Evolutionary conservation across 768 basidiomycete genomes (phyloP), one percentile per base, ranked within the genome.

Genomic region (Rhizopogon rudus): DNA sequence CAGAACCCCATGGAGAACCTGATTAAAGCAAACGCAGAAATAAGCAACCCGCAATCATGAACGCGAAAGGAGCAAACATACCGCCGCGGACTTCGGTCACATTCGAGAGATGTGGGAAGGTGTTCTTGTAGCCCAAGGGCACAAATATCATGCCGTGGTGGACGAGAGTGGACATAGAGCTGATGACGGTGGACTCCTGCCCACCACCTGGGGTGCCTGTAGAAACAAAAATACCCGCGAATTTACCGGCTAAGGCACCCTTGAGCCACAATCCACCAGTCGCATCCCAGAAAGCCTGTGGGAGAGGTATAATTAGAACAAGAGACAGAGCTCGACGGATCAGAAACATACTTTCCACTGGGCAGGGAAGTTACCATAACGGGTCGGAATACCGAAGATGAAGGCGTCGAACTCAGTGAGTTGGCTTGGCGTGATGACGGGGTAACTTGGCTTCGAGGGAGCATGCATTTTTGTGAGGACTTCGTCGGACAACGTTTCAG

Each of bases 1-100:
- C 87, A 22, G 89, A 86, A 42, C 90, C 91, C 81, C 83, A 92
- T 20, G 90, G 81, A 14, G 86, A 86, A 13, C 87, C 87, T 85
- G 58, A 5, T 52, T 9, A 20, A 40, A 44, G 17, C 13, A 51
- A 58, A 13, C 14, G 31, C 31, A 33, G 31, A 50, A n/a, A 41
- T 54, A 40, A 50, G 51, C 48, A 37, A 44, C 52, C 1, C 2
- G 41, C 13, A 35, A 46, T 28, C 14, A 57, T 25, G 9, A 5
- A 44, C 16, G 16, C 29, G 16, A 42, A 42, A 25, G 48, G 51
- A 54, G 29, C 25, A 41, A 33, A 72, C 81, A 43, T 60, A 83
- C 85, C 86, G 55, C 86, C 86, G 51, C 79, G 82, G 22, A 76
- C 77, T 64, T 83, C 81, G 0, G 51, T 54, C 29, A 82, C 8